Conservation (phyloP, 768 basidiomycete species). For the Phanerodontia chrysosporium region DNA sequence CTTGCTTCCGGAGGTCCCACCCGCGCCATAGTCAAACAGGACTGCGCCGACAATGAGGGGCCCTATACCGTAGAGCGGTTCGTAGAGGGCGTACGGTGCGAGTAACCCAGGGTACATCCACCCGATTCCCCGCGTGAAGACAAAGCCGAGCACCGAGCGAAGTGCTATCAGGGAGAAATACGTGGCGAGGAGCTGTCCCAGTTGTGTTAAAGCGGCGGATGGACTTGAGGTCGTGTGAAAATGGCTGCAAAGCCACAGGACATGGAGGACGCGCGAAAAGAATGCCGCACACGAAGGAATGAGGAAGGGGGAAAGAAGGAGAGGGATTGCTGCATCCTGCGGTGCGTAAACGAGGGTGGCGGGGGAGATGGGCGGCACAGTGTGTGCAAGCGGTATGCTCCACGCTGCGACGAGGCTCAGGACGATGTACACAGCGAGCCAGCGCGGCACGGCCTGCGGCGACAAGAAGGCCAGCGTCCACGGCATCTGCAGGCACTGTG, state of each 20-base stretch:
- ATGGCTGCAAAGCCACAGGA: neutral
- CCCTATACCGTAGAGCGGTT: conserved; percentile 5
- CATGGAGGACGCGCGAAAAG: neutral
- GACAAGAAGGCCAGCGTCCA: no score
- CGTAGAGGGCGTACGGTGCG: conserved; percentile 4
- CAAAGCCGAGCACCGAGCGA: neutral
- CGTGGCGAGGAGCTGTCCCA: neutral
- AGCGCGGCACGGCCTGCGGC: no score
- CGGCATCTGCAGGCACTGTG: no score
- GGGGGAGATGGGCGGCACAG: neutral
- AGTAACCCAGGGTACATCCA: conserved; percentile 7
- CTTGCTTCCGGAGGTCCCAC: neutral
- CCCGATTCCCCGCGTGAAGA: conserved; percentile 5
- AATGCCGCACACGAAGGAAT: neutral
- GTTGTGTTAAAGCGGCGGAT: neutral
- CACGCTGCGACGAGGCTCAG: neutral
- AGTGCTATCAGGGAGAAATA: neutral
- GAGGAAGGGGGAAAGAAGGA: conserved; percentile 9
- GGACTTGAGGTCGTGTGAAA: neutral
- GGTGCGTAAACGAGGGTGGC: conserved; percentile 4
- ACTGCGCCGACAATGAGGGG: conserved; percentile 4
- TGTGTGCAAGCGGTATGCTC: neutral
- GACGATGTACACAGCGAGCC: neutral
- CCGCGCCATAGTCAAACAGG: neutral
- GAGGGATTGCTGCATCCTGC: conserved; percentile 2